These are phyloP conservation scores for Dalbergia cochinchinensis DNA, from an alignment of 306 rosid genomes.

Conservation along the genomic window DNA sequence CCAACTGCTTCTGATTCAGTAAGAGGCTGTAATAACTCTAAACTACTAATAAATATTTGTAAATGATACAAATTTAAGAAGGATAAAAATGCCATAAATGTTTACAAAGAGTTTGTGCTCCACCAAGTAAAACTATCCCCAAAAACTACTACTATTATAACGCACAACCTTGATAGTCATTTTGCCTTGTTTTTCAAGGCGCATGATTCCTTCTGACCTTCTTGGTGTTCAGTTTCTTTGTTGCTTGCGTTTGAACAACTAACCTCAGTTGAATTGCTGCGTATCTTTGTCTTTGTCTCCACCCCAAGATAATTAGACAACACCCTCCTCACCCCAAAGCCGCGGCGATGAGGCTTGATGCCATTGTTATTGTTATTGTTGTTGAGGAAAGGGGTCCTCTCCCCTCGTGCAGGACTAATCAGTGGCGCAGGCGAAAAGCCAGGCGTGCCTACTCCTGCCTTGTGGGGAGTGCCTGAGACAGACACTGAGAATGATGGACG, in stretches of 20 bases:
- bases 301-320: constrained; percentile 94
- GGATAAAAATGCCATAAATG: constrained; percentile 1
- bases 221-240: constrained; percentile 38
- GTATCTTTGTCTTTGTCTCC: constrained; percentile 71
- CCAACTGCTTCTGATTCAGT: constrained; percentile 39
- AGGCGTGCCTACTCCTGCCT: constrained; percentile 56
- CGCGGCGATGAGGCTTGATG: constrained; percentile 70
- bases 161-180: constrained; percentile 7
- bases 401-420: constrained; percentile 85
- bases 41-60: constrained; percentile 29
- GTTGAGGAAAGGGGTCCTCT: constrained; percentile 81
- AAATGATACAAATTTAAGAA: constrained; percentile 37
- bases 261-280: constrained; percentile 66
- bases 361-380: constrained; percentile 47
- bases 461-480: constrained; percentile 82
- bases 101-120: constrained; percentile 27
- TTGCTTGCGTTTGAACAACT: constrained; percentile 38
- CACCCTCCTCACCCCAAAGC: constrained; percentile 85
- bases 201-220: constrained; percentile 37
- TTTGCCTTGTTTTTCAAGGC: constrained; percentile 38
- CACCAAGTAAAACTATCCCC: not conserved
- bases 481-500: constrained; percentile 60
- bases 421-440: constrained; percentile 69
- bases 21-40: constrained; percentile 22
- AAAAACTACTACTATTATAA: not conserved